A percentile compares a stretch with the other conserved stretches of the same genome.
Conservation (phyloP, 2,329 filamentous ascomycete genomes). For the Fusarium sp. region DNA sequence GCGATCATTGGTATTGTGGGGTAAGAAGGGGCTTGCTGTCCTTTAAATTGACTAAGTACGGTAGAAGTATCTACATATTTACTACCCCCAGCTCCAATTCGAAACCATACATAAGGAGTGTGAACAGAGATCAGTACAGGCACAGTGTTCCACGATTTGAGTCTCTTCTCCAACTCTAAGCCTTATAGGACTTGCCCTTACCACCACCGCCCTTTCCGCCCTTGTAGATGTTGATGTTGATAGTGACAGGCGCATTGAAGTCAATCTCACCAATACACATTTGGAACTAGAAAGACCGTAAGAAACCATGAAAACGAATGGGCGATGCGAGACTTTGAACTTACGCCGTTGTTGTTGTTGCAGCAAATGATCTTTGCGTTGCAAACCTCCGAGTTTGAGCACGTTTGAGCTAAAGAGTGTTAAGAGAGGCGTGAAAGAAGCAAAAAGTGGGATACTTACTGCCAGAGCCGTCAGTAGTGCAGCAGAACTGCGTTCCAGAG, state of each 20-base stretch:
- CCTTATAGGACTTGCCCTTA: not conserved
- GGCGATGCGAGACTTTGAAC: fast-evolving
- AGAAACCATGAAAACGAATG: not conserved
- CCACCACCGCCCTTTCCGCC: conserved; percentile 4
- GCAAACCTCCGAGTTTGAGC: conserved; percentile 31
- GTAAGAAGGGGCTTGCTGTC: not conserved
- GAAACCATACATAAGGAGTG: not conserved
- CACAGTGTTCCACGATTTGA: not conserved
- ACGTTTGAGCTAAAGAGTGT: conserved; percentile 14
- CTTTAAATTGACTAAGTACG: not conserved
- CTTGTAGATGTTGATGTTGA: conserved; percentile 32
- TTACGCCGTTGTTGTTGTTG: conserved; percentile 43
- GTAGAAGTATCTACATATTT: not conserved
- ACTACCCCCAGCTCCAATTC: not conserved
- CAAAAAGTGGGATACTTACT: not conserved
- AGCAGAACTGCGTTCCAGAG: conserved; percentile 33
- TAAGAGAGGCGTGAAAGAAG: not conserved
- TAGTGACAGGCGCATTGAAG: conserved; percentile 40
- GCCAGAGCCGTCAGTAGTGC: conserved; percentile 23
- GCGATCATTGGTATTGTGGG: not conserved
- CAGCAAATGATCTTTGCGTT: conserved; percentile 38
- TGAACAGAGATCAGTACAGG: not conserved
- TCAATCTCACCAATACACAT: conserved; percentile 41
- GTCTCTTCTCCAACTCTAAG: not conserved
- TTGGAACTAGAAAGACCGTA: conserved; percentile 29